These are phyloP conservation scores for Boletus sensibilis DNA, from an alignment of 768 basidiomycete species.

Conservation along the genomic window DNA sequence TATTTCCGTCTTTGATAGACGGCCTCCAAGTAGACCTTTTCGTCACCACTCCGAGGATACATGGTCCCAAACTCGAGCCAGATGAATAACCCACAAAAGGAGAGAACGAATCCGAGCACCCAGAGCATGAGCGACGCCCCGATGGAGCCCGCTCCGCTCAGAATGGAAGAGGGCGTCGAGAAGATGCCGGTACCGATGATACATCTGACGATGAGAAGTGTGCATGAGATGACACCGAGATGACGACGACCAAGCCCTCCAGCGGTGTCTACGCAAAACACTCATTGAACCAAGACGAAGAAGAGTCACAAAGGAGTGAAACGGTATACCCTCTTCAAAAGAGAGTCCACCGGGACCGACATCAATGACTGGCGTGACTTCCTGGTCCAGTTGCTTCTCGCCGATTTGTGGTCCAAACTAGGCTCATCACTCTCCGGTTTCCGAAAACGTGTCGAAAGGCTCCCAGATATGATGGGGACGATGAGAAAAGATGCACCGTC, in stretches of 20 bases:
- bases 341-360: conserved; percentile 44
- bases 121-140: conserved; percentile 63
- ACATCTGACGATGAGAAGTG: conserved; percentile 53
- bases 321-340: conserved; percentile 46
- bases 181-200: conserved; percentile 67
- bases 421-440: conserved; percentile 2
- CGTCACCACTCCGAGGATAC: conserved; percentile 61
- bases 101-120: conserved; percentile 59
- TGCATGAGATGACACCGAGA: conserved; percentile 55
- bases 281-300: background rate
- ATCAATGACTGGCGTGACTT: conserved; percentile 12
- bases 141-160: conserved; percentile 53
- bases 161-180: conserved; percentile 59
- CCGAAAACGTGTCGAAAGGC: background rate
- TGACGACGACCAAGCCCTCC: conserved; percentile 62
- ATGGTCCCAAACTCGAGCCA: conserved; percentile 66
- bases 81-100: conserved; percentile 58
- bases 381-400: background rate
- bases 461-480: conserved; percentile 7
- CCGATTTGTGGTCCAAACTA: background rate
- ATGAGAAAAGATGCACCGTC: background rate
- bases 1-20: conserved; percentile 48
- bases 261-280: conserved; percentile 38
- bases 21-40: conserved; percentile 62
- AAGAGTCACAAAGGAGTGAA: background rate